Base-by-base conservation (phyloP, 139 green algal genomes). In the Picochlorum sp. region DNA sequence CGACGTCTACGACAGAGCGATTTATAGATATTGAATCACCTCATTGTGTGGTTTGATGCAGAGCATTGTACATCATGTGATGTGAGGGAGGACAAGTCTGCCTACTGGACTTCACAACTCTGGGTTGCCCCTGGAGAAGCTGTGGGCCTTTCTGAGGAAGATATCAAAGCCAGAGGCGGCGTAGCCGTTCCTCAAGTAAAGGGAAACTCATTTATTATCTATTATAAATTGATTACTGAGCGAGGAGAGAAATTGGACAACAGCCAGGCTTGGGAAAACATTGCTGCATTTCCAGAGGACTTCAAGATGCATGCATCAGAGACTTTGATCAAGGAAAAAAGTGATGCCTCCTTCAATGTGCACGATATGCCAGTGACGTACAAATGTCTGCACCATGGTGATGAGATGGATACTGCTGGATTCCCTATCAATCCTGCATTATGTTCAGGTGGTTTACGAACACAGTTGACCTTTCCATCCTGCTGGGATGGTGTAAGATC, bases 161-260 rank as follows among this genome's bases (percentile, higher is more conserved):
- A 26, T 26, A 54, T 54, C n/a, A 26, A 26, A 20, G 18, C 16
- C 7, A 8, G 18, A 20, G 47, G 47, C 15, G 47, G 47, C 11
- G 10, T 54, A 13, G 2, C 47, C 6, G 47, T 54, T 20, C 47
- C 13, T 54, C 16, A 20, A 26, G n/a, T 54, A 15, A 21, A 54
- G 5, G 47, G 47, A 20, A 54, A 54, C n/a, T 20, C 47, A 9
- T 54, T 54, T 20, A 21, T 54, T 54, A 54, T 54, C 15, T 54
- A 54, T 54, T 54, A 54, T 6, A 54, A 54, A 54, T 15, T 54
- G 16, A 54, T 54, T 21, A 54, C 47, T 54, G 47, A 54, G 18
- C 16, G 15, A 54, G 47, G 47, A 54, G 47, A 54, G n/a, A 54
- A 21, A 21, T 26, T 21, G 15, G n/a, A 54, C 13, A 54, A 54